A percentile compares a stretch with the other conserved stretches of the same genome.
Conservation (phyloP, 2,329 filamentous ascomycete genomes). For the Epichloe amarillans region DNA sequence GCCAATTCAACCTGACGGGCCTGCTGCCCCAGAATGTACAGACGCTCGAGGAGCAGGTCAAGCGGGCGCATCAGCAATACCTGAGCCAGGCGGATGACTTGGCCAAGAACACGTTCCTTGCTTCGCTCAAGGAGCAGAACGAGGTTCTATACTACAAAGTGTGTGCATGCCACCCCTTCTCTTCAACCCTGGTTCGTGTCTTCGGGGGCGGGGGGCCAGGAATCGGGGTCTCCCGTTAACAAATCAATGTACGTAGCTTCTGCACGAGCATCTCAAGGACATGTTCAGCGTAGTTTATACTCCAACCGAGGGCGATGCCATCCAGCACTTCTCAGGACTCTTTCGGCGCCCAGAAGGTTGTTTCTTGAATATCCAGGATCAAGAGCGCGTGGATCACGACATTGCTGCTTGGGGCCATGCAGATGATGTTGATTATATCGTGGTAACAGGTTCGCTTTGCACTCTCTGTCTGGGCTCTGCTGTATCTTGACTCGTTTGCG, state of each 20-base stretch:
- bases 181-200: too few species aligned
- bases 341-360: conserved; percentile 72
- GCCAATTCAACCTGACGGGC: conserved; percentile 56
- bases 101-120: conserved; percentile 80
- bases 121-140: conserved; percentile 75
- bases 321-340: conserved; percentile 66
- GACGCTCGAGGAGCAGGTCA: conserved; percentile 61
- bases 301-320: conserved; percentile 79
- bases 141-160: conserved; percentile 69
- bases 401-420: conserved; percentile 53
- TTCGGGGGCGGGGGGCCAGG: too few species aligned
- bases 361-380: conserved; percentile 61
- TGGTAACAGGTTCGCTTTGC: conserved; percentile 52
- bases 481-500: background rate
- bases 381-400: conserved; percentile 50
- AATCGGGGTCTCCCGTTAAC: too few species aligned
- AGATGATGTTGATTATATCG: conserved; percentile 78
- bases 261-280: conserved; percentile 67
- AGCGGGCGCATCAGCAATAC: conserved; percentile 74
- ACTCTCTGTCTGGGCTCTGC: background rate
- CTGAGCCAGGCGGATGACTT: conserved; percentile 46
- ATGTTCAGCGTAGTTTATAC: conserved; percentile 91
- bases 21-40: conserved; percentile 61
- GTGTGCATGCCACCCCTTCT: conserved; percentile 7
- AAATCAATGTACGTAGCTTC: conserved; percentile 35